phyloP scores from a whole-genome alignment of 306 rosid species.

The Quercus variabilis region DNA sequence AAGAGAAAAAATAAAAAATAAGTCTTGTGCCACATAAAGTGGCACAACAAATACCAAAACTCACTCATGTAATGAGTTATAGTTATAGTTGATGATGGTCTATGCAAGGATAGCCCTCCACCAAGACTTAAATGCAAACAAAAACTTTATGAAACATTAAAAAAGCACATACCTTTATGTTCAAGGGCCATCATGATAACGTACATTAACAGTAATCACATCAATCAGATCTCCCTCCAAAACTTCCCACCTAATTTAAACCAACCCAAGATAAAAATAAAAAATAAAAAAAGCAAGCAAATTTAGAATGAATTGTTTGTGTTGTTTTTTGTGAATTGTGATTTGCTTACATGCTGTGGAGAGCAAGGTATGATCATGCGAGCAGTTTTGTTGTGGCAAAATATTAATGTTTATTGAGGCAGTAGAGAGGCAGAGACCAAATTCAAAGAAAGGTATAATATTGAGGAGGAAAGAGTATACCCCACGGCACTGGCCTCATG shows the following conservation, averaged over 20 bases:
- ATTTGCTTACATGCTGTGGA: neutral
- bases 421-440: neutral
- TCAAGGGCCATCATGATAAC: neutral
- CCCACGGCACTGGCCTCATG: neutral
- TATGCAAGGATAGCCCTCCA: no score
- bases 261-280: neutral
- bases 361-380: neutral
- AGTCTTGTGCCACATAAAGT: no score
- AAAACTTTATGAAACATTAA: no score
- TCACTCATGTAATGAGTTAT: no score
- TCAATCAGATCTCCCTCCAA: constrained; percentile 7
- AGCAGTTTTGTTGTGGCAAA: neutral
- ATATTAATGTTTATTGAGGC: neutral
- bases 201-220: neutral
- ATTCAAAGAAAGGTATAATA: neutral
- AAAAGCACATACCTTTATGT: neutral
- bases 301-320: neutral
- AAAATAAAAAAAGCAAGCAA: neutral
- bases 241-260: constrained; percentile 1
- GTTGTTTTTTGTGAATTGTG: neutral
- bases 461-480: neutral
- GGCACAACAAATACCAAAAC: no score
- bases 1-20: neutral
- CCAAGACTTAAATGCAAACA: no score
- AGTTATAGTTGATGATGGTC: no score